These are phyloP conservation scores for Trichoderma asperellum DNA, from an alignment of 2,329 filamentous ascomycete genomes.

Conservation along the genomic window DNA sequence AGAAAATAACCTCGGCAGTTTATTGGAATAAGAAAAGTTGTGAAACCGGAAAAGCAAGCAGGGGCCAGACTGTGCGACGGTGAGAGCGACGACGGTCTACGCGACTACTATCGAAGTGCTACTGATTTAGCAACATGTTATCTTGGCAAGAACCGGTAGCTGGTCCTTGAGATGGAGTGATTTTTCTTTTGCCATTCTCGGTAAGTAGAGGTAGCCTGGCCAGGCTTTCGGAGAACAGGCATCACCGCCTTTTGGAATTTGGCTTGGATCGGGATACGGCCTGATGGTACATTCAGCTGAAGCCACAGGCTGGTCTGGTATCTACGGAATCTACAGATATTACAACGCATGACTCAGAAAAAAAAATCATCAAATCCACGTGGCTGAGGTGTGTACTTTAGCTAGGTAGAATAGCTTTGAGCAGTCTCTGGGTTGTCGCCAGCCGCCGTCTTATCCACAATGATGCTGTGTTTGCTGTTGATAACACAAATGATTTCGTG, in stretches of 20 bases:
- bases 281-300: neutral
- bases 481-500: neutral
- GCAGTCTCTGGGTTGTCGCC: neutral
- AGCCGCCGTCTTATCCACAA: neutral
- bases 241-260: neutral
- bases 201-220: neutral
- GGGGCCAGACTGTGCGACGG: constrained; percentile 10
- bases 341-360: neutral
- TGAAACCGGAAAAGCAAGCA: constrained; percentile 20
- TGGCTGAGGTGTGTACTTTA: neutral
- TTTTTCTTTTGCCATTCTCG: neutral
- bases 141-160: neutral
- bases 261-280: neutral
- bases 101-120: neutral
- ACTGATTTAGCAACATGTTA: neutral
- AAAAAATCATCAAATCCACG: neutral
- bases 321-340: neutral
- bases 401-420: neutral
- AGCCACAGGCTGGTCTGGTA: neutral
- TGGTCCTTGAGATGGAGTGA: neutral
- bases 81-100: neutral
- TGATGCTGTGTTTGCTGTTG: neutral
- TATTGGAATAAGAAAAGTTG: neutral
- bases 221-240: neutral
- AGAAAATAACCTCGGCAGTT: neutral